Conservation (phyloP, 2,329 filamentous ascomycete species). For the Ceratocystis variospora region DNA sequence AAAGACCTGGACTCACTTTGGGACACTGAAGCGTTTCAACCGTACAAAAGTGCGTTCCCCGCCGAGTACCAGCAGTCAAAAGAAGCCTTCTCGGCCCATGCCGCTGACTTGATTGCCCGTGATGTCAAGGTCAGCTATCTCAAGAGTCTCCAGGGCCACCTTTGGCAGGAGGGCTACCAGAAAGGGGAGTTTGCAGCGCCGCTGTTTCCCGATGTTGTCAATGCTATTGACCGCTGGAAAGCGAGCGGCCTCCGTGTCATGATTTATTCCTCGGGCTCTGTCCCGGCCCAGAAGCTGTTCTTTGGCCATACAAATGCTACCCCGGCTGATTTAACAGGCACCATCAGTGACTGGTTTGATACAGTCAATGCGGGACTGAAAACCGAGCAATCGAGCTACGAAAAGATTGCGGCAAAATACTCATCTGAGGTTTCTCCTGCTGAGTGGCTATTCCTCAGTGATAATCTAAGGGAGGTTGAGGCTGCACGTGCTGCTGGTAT, state of each 20-base stretch:
- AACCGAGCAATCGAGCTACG: constrained; percentile 52
- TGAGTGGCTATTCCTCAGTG: constrained; percentile 65
- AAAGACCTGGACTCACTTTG: constrained; percentile 51
- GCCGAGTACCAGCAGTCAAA: constrained; percentile 45
- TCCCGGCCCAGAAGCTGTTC: constrained; percentile 66
- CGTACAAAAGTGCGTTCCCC: constrained; percentile 60
- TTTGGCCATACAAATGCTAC: constrained; percentile 52
- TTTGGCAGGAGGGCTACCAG: constrained; percentile 63
- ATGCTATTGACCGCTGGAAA: constrained; percentile 47
- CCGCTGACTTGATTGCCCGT: constrained; percentile 53
- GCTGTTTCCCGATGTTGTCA: constrained; percentile 61
- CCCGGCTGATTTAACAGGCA: constrained; percentile 43
- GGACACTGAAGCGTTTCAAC: constrained; percentile 48
- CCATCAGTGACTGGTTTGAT: constrained; percentile 59
- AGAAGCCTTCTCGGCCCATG: constrained; percentile 49
- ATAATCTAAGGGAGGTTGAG: constrained; percentile 58
- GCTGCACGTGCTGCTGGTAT: constrained; percentile 51
- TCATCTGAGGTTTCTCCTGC: constrained; percentile 30
- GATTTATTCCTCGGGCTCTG: constrained; percentile 72
- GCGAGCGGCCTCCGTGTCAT: constrained; percentile 43
- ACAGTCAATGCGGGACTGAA: constrained; percentile 70
- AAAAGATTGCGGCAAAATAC: constrained; percentile 39
- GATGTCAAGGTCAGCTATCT: constrained; percentile 66
- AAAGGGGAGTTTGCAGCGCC: constrained; percentile 56
- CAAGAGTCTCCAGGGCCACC: constrained; percentile 65